A percentile compares a stretch with the other conserved stretches of the same genome.
Conservation (phyloP, 495 filamentous ascomycete genomes). For the Amniculicola lignicola region DNA sequence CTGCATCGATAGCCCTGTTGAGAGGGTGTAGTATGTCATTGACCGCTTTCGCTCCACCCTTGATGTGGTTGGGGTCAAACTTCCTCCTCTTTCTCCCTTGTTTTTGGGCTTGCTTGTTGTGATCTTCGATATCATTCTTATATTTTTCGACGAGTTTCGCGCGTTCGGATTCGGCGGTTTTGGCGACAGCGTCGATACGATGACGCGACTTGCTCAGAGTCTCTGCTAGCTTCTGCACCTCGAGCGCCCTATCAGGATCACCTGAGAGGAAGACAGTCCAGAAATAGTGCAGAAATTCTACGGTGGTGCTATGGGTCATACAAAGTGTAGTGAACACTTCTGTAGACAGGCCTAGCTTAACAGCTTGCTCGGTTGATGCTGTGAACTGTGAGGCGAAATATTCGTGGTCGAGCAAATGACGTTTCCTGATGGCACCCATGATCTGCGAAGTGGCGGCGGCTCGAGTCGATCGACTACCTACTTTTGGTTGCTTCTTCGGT, state of each 20-base stretch:
- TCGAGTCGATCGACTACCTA: slow-evolving; percentile 57
- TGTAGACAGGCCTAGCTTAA: slow-evolving; percentile 61
- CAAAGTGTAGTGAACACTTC: slow-evolving; percentile 68
- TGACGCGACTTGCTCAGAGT: slow-evolving; percentile 70
- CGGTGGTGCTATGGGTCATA: slow-evolving; percentile 86
- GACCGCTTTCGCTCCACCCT: slow-evolving; percentile 73
- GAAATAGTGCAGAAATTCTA: slow-evolving; percentile 94
- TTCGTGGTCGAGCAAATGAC: slow-evolving; percentile 54
- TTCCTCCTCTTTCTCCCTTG: slow-evolving; percentile 66
- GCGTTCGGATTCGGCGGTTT: slow-evolving; percentile 72
- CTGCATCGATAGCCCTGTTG: slow-evolving; percentile 61
- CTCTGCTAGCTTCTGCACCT: slow-evolving; percentile 72
- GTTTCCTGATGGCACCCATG: slow-evolving; percentile 52
- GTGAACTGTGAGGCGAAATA: slow-evolving; percentile 18
- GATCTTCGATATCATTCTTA: slow-evolving; percentile 64
- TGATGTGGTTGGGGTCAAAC: slow-evolving; percentile 60
- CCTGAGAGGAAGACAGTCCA: slow-evolving; percentile 86
- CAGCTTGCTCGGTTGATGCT: slow-evolving; percentile 40
- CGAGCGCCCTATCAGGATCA: slow-evolving; percentile 68
- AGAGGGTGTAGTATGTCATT: slow-evolving; percentile 70
- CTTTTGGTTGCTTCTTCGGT: slow-evolving; percentile 48
- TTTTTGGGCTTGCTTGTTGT: slow-evolving; percentile 59
- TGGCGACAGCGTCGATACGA: slow-evolving; percentile 78
- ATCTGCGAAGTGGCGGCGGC: slow-evolving; percentile 57
- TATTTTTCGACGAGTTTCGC: slow-evolving; percentile 55